Base-by-base conservation (phyloP, 306 rosid genomes). In the Erythrophleum fordii region DNA sequence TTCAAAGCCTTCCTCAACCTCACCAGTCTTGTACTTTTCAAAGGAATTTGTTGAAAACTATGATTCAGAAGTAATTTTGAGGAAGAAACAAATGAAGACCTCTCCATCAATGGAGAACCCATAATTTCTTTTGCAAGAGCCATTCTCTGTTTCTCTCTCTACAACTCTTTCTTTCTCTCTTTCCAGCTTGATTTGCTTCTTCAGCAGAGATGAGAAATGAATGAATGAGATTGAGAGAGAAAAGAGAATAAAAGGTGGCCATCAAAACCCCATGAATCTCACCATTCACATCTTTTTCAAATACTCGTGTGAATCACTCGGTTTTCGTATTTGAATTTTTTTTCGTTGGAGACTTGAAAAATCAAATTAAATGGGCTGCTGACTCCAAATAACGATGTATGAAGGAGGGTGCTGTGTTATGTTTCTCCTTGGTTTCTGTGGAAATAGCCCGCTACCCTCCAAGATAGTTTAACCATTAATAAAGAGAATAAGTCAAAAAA, bases 111-210 rank as follows among this genome's bases (percentile, higher is more conserved):
- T 44, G 91, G 84, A 74, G 83, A 75, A 7, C 90, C 88, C 80
- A 87, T 68, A 4, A 89, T 82, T 74, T 93, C 91, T 60, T 89
- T 89, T 11, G 87, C 66, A 8, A 91, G 81, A 31, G 97, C 92
- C 97, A 95, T 92, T 11, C 74, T 25, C 6, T 67, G 26, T 13
- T 20, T 72, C 49, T 31, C 61, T 25, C 11, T 59, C 14, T 69
- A 29, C 22, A 53, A 53, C 52, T 67, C 79, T 53, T 16, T 64
- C 13, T n/a, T n/a, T n/a, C n/a, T n/a, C n/a, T n/a, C n/a, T n/a
- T n/a, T n/a, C n/a, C n/a, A n/a, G n/a, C n/a, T n/a, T 17, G 17
- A 25, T 23, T 25, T 58, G 35, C 35, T 58, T 4, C 1, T 11
- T 58, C 65, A 11, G 1, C 8, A 8, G 69, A 62, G 10, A 49